Evolutionary conservation across 169 alveolate genomes (phyloP).

Genomic region (Perkinsus olseni): DNA sequence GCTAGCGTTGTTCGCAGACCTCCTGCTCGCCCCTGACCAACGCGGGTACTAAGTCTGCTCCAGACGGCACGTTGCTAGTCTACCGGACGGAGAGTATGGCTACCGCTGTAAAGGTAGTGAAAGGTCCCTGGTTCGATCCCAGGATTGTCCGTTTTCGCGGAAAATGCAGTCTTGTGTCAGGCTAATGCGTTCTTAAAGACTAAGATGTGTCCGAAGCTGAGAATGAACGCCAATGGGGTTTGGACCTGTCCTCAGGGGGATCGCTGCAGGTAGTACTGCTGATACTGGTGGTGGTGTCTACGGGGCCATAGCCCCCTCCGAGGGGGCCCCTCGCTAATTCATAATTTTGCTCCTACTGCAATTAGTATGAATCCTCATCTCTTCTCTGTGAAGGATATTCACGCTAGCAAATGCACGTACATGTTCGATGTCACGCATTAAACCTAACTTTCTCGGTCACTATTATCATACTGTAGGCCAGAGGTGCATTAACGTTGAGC

Average conservation of each 20-base stretch:
- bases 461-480: no score
- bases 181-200: not conserved
- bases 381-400: no score
- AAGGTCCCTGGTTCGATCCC: not conserved
- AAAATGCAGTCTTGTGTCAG: not conserved
- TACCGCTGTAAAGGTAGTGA: not conserved
- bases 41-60: not conserved
- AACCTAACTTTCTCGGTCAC: no score
- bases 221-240: not conserved
- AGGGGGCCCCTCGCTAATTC: no score
- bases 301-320: no score
- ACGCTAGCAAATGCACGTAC: no score
- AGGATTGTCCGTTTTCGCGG: no score
- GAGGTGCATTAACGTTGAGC: no score
- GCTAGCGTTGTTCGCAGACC: not conserved
- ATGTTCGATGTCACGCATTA: no score
- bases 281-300: not conserved
- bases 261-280: not conserved
- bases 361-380: no score
- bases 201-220: not conserved
- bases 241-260: not conserved
- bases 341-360: no score
- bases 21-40: not conserved
- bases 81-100: not conserved
- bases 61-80: not conserved